Evolutionary conservation across 2,329 filamentous ascomycete species (phyloP), one percentile per base, ranked within the genome.

Genomic region (Akanthomyces uredinophilus): DNA sequence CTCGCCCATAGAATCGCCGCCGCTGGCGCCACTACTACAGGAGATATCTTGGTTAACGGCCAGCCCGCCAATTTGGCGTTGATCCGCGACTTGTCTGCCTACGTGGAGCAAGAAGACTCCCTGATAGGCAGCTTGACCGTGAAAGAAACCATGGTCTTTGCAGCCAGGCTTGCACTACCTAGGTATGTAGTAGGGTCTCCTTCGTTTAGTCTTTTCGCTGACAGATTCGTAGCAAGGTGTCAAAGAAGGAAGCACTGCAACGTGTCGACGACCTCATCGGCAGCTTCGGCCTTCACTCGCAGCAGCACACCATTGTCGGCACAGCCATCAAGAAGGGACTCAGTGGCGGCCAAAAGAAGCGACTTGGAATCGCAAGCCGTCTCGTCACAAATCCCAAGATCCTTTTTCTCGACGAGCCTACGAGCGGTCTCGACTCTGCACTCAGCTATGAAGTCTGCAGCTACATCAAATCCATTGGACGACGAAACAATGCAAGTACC

Each of bases 101-200:
- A 92, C 70, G 92, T 96, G 24, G 92, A 96, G 77, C 92, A 96
- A 73, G 91, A 96, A 66, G 92, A 96, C 77, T 88, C 90, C 1
- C 80, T 96, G 14, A 89, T 94, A 56, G 92, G 91, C 5, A 88
- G 88, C 0, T 78, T 96, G 66, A 96, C 91, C 0, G 90, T 94
- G 10, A 80, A 83, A 32, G 92, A 96, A 77, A 96, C 91, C 0
- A 76, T 96, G 64, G 77, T 86, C 65, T 96, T 96, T 72, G 88
- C 90, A 0, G 89, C 91, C 0, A 83, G 88, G 32, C 82, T 96
- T 75, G 86, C 67, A 0, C 60, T 68, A 3, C 66, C 67, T 4
- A 61, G 57, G 65, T 68, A 61, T 13, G 29, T 6, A 4, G 35
- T 43, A 20, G 3, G 2, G 4, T 5, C 16, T n/a, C 7, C 8